Evolutionary conservation across 345 rosid genomes (phyloP).

Genomic region (Ailanthus altissimus): DNA sequence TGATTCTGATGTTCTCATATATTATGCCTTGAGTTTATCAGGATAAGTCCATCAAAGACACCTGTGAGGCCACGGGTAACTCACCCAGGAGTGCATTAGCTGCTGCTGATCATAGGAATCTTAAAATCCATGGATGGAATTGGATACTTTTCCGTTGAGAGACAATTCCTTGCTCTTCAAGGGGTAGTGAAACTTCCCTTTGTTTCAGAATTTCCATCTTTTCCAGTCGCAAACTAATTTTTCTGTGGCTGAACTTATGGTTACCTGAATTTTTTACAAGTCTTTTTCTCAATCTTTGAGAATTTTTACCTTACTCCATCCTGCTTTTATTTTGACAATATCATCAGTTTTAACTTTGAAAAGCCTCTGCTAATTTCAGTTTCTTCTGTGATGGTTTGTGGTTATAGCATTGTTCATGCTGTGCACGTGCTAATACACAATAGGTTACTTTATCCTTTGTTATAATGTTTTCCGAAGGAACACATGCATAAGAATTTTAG

Average conservation of each 20-base stretch:
- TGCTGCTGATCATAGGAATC: slow-evolving; percentile 15
- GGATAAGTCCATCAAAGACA: slow-evolving; percentile 88
- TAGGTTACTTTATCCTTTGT: no score
- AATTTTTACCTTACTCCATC: neutral
- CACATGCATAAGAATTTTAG: no score
- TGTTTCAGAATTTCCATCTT: slow-evolving; percentile 39
- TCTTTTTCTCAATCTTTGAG: neutral
- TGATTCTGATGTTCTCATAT: neutral
- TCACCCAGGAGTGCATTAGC: slow-evolving; percentile 41
- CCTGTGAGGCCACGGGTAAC: slow-evolving; percentile 78
- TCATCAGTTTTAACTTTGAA: neutral
- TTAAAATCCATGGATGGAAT: slow-evolving; percentile 35
- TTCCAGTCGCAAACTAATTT: slow-evolving; percentile 34
- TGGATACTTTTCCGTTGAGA: slow-evolving; percentile 28
- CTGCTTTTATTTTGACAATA: slow-evolving; percentile 3
- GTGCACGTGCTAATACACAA: no score
- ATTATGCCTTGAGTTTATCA: slow-evolving; percentile 18
- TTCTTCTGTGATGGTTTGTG: neutral
- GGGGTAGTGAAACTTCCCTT: slow-evolving; percentile 43
- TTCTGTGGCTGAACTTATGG: neutral
- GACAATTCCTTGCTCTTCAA: slow-evolving; percentile 38
- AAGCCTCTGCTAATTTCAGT: neutral
- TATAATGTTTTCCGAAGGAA: no score
- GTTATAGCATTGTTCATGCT: no score
- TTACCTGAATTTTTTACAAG: slow-evolving; percentile 1